phyloP scores from a whole-genome alignment of 495 filamentous ascomycete genomes.

The Penicillium argentinense region DNA sequence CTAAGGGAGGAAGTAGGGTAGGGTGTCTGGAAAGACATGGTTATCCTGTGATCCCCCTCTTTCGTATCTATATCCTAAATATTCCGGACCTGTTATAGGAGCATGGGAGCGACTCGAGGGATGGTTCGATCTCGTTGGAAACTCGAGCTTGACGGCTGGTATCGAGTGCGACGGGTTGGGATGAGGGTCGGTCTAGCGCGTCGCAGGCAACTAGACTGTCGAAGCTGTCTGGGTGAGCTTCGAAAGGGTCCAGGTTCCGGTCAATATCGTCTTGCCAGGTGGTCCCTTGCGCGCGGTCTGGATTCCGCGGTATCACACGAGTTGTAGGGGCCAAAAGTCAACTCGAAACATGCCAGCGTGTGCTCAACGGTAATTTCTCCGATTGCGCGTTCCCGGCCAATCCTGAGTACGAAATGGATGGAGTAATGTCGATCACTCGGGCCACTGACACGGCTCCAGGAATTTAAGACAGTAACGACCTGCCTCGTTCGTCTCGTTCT shows the following conservation, averaged over 20 bases:
- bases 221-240: too few relatives aligned
- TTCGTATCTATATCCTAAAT: neutral
- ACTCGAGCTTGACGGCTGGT: neutral
- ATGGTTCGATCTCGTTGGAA: slow-evolving; percentile 3
- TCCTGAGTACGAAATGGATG: neutral
- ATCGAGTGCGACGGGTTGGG: neutral
- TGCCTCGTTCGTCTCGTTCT: neutral
- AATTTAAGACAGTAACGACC: neutral
- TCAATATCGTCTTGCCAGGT: neutral
- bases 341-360: slow-evolving; percentile 16
- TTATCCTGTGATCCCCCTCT: slow-evolving; percentile 4
- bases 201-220: neutral
- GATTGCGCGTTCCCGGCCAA: neutral
- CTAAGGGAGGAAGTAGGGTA: slow-evolving; percentile 5
- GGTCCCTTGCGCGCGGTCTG: neutral
- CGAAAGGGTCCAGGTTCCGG: too few relatives aligned
- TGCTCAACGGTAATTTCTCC: slow-evolving; percentile 10
- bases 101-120: slow-evolving; percentile 5
- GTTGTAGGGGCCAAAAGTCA: neutral
- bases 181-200: too few relatives aligned
- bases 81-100: slow-evolving; percentile 5
- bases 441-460: neutral
- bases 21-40: slow-evolving; percentile 21
- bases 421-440: neutral
- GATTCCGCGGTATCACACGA: neutral